Base-by-base conservation (phyloP, 2,329 filamentous ascomycete genomes). In the Penicillium sp. region DNA sequence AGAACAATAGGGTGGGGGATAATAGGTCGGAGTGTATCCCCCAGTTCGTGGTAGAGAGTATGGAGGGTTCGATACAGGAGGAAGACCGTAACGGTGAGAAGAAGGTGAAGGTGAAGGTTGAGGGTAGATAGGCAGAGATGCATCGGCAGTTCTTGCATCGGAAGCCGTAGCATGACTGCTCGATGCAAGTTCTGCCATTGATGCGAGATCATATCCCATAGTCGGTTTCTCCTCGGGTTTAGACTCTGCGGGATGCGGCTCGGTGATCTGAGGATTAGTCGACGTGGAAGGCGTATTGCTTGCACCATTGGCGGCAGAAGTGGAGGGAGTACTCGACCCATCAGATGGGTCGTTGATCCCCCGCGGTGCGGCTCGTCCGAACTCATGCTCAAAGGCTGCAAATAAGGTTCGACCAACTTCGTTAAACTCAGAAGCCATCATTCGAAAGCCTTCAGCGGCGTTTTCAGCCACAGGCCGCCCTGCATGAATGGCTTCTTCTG, bases 401-500 rank as follows among this genome's bases (percentile, higher is more conserved):
- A 75, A 74, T 19, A 78, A 58, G 9, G 73, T 73, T 48, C 69
- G 68, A 4, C 74, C 71, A 49, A 76, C 69, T 45, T 77, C 65
- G 46, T 75, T 74, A 45, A 79, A 62, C 47, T 78, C 76, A n/a
- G 67, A 64, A 4, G 76, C 72, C 62, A 81, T 71, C 52, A 61
- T 68, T 49, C 72, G 75, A 35, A 81, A 65, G 26, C 72, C 68
- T 33, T 71, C 67, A 8, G 76, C 67, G 14, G 77, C 62, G 56
- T 71, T 69, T 43, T 76, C 72, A 22, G 75, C 68, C 13, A 73
- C 65, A 44, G 71, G 71, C 19, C 72, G 57, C 31, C 78, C 74
- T 8, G 69, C 66, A 26, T 74, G 68, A 24, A 72, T 68, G n/a
- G 69, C 72, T 45, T 53, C 43, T 37, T 73, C 70, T 50, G 74